A percentile compares a stretch with the other conserved stretches of the same genome.
Conservation (phyloP, 495 filamentous ascomycete genomes). For the Filosporella fistucella region DNA sequence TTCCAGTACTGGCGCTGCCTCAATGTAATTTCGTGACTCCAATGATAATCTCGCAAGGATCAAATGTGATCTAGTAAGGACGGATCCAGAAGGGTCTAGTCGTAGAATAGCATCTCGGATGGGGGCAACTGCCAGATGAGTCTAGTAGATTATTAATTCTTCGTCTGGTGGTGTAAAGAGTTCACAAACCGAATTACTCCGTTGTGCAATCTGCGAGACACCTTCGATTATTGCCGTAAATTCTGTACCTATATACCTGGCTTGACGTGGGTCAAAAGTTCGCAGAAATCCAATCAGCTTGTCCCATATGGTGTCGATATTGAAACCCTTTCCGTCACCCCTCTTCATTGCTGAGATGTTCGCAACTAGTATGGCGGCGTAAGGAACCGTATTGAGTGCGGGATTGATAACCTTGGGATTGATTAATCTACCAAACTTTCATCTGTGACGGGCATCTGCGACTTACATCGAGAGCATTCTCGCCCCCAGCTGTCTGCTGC, state of each 20-base stretch:
- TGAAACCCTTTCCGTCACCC: constrained; percentile 3
- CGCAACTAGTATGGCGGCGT: constrained; percentile 19
- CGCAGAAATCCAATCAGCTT: constrained; percentile 42
- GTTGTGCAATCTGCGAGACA: constrained; percentile 35
- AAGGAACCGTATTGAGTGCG: constrained; percentile 24
- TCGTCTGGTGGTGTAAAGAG: not conserved
- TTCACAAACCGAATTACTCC: constrained; percentile 35
- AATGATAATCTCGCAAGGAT: constrained; percentile 57
- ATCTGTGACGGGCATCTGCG: not conserved
- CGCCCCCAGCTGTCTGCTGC: constrained; percentile 27
- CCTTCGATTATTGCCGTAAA: constrained; percentile 49
- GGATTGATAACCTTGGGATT: constrained; percentile 23
- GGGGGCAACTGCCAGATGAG: constrained; percentile 47
- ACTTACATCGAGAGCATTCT: constrained; percentile 33
- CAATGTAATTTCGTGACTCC: constrained; percentile 44
- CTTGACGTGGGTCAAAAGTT: constrained; percentile 52
- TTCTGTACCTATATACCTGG: constrained; percentile 52
- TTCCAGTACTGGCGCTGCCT: constrained; percentile 62
- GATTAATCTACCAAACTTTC: constrained; percentile 5
- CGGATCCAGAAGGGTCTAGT: constrained; percentile 64
- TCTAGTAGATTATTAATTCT: constrained; percentile 3
- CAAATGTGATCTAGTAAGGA: constrained; percentile 66
- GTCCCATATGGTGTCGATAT: constrained; percentile 37
- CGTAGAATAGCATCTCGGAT: constrained; percentile 64
- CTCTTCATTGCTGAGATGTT: constrained; percentile 16